Conservation (phyloP, 495 filamentous ascomycete species). For the Polyplosphaeria fusca region DNA sequence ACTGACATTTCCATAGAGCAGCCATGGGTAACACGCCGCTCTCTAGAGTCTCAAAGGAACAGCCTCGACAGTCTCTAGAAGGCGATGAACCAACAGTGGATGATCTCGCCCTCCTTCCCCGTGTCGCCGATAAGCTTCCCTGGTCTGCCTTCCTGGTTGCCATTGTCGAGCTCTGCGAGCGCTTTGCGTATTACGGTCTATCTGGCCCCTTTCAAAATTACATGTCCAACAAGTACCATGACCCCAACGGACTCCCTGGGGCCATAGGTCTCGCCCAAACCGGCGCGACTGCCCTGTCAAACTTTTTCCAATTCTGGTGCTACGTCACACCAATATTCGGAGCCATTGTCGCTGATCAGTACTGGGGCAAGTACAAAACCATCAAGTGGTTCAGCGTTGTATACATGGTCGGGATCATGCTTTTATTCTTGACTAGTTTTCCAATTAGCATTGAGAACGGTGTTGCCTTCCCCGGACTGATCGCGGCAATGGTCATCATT, state of each 20-base stretch:
- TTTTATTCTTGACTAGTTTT: slow-evolving; percentile 40
- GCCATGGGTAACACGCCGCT: too few relatives aligned
- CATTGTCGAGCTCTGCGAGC: slow-evolving; percentile 34
- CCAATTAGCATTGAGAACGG: slow-evolving; percentile 37
- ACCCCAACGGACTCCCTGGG: slow-evolving; percentile 30
- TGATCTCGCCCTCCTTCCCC: slow-evolving; percentile 21
- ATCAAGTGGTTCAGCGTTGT: slow-evolving; percentile 55
- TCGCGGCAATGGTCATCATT: slow-evolving; percentile 52
- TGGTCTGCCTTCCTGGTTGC: slow-evolving; percentile 32
- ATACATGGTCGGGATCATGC: slow-evolving; percentile 42
- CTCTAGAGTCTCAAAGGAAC: too few relatives aligned
- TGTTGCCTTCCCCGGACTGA: slow-evolving; percentile 34
- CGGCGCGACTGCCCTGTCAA: slow-evolving; percentile 57
- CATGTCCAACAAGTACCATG: slow-evolving; percentile 31
- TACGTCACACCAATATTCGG: slow-evolving; percentile 57
- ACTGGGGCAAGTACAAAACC: slow-evolving; percentile 64
- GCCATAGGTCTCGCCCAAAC: slow-evolving; percentile 42
- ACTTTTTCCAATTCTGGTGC: slow-evolving; percentile 64
- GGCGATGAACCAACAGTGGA: slow-evolving; percentile 15
- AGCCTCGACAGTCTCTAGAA: neutral
- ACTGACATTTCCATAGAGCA: too few relatives aligned
- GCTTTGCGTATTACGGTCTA: slow-evolving; percentile 34
- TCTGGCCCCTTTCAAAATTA: slow-evolving; percentile 35
- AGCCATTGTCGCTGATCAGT: slow-evolving; percentile 60
- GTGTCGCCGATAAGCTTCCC: slow-evolving; percentile 31